Percentiles rank a stretch among this genome's conserved stretches.
Evolutionary conservation across 768 basidiomycete species (phyloP).

Genomic region (Naganishia kalamii): DNA sequence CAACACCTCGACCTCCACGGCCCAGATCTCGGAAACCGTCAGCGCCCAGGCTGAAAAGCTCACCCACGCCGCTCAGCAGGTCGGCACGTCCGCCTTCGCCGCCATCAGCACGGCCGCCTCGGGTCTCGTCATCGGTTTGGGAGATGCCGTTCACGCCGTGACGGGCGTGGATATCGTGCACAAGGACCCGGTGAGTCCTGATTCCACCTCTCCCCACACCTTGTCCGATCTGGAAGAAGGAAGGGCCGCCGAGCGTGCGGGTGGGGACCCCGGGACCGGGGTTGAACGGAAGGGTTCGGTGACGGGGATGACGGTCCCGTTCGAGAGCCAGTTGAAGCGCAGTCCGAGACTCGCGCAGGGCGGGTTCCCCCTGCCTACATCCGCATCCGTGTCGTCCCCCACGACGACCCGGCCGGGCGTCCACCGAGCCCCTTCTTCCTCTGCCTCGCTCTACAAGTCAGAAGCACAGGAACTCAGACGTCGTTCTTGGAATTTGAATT

Average conservation of each 20-base stretch:
- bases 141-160: constrained; percentile 36
- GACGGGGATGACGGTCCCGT: not conserved
- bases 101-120: constrained; percentile 30
- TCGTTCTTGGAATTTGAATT: constrained; percentile 15
- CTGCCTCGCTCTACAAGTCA: not conserved
- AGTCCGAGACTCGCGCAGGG: constrained; percentile 17
- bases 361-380: not conserved
- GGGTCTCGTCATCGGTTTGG: constrained; percentile 22
- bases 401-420: not conserved
- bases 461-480: constrained; percentile 11
- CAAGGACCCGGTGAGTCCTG: constrained; percentile 36
- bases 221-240: not conserved
- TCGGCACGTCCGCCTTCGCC: constrained; percentile 29
- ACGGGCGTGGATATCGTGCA: constrained; percentile 42
- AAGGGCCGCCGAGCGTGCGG: not conserved
- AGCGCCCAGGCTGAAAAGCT: constrained; percentile 4
- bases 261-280: too few relatives aligned
- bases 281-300: not conserved
- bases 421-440: not conserved
- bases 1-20: constrained; percentile 8
- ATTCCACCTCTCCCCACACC: not conserved
- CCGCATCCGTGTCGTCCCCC: not conserved
- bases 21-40: constrained; percentile 4
- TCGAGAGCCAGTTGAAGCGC: constrained; percentile 13
- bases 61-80: constrained; percentile 4